Percentiles rank a stretch among this genome's conserved stretches.
These are phyloP conservation scores for Penicillium chermesinum DNA, from an alignment of 495 filamentous ascomycete genomes.

Conservation along the genomic window DNA sequence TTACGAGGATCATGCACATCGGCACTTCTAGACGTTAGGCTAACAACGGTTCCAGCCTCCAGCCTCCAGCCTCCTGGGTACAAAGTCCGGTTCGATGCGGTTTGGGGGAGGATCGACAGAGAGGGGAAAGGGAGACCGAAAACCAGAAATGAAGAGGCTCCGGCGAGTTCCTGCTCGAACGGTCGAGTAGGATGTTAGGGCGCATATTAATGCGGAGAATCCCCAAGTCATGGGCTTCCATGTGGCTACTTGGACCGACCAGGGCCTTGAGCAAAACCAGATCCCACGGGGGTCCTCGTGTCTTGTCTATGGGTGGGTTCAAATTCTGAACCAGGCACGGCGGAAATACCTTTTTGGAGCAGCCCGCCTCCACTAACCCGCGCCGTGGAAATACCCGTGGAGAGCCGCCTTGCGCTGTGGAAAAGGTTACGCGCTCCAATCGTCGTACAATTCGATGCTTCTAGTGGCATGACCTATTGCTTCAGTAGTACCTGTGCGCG, in stretches of 20 bases:
- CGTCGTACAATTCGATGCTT: too few relatives aligned
- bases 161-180: not conserved
- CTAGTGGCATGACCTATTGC: too few relatives aligned
- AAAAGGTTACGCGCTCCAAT: not conserved
- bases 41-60: not conserved
- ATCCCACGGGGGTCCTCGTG: too few relatives aligned
- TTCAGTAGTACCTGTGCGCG: too few relatives aligned
- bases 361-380: conserved; percentile 4
- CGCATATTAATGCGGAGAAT: not conserved
- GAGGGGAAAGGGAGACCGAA: not conserved
- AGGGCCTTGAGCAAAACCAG: not conserved
- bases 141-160: not conserved
- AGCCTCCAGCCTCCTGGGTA: not conserved
- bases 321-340: conserved; percentile 6
- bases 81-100: not conserved
- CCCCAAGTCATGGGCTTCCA: not conserved
- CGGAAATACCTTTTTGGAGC: conserved; percentile 8
- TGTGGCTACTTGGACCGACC: not conserved
- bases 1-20: not conserved
- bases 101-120: not conserved
- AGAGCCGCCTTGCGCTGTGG: not conserved
- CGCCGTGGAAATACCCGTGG: conserved; percentile 7
- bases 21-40: not conserved
- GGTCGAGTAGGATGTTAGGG: not conserved
- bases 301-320: conserved; percentile 2